Conservation (phyloP, 148 eudicot species). For the Selenicereus undatus region DNA sequence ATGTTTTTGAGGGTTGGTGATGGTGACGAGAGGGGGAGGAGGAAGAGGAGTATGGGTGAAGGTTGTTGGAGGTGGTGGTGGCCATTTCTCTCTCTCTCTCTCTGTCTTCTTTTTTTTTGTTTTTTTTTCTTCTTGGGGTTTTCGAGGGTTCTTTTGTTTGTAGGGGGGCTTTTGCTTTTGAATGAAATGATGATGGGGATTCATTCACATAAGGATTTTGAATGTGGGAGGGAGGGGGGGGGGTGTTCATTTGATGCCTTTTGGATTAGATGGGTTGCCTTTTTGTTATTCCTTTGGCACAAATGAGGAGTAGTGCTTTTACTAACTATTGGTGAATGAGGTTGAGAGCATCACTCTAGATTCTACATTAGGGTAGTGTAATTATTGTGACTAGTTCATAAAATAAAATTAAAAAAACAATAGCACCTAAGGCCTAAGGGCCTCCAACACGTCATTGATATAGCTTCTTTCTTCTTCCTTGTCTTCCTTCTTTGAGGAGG, state of each 20-base stretch:
- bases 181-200: conserved; percentile 11
- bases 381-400: neutral
- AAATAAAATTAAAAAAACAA: no score
- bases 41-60: neutral
- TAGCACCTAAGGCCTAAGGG: no score
- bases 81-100: neutral
- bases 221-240: neutral
- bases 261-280: conserved; percentile 20
- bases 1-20: neutral
- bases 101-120: no score
- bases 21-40: neutral
- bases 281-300: conserved; percentile 22
- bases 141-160: neutral
- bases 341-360: neutral
- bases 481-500: no score
- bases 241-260: conserved; percentile 20
- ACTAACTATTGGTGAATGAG: neutral
- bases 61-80: conserved; percentile 4
- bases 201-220: conserved; percentile 19
- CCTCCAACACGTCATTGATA: no score
- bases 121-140: neutral
- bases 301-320: conserved; percentile 1
- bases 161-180: neutral
- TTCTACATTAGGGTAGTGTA: neutral
- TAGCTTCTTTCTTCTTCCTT: no score